phyloP scores from a whole-genome alignment of 2,329 filamentous ascomycete genomes.

The Dichotomopilus funicola region DNA sequence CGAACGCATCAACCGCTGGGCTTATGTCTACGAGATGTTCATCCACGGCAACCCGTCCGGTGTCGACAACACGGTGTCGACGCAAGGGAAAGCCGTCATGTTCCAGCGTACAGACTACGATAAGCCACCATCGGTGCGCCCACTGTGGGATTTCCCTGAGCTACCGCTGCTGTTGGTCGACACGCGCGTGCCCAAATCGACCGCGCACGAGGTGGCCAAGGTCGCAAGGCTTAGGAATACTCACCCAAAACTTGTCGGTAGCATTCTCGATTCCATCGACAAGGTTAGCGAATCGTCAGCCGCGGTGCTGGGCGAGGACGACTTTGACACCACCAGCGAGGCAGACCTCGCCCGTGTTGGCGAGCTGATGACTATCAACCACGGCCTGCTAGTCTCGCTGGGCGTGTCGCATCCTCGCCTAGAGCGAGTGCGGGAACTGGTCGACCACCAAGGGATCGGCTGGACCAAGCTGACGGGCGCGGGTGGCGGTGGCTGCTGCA shows the following conservation, averaged over 20 bases:
- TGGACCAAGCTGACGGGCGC: conserved; percentile 98
- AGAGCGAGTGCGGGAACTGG: conserved; percentile 83
- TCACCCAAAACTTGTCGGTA: conserved; percentile 71
- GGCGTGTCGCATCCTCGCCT: conserved; percentile 92
- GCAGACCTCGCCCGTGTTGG: conserved; percentile 67
- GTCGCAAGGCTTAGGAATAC: conserved; percentile 64
- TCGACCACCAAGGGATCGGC: conserved; percentile 81
- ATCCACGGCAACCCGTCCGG: conserved; percentile 96
- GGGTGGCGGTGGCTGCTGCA: conserved; percentile 91
- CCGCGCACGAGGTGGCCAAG: conserved; percentile 77
- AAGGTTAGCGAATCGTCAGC: conserved; percentile 54
- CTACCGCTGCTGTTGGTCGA: conserved; percentile 85
- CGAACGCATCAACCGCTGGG: conserved; percentile 95
- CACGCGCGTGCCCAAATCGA: conserved; percentile 82
- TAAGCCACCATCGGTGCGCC: conserved; percentile 67
- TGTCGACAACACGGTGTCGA: conserved; percentile 92
- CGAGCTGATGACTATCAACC: conserved; percentile 87
- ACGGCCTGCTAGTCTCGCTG: conserved; percentile 82
- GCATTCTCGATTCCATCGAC: conserved; percentile 81
- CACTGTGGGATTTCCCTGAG: conserved; percentile 84
- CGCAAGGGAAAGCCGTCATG: conserved; percentile 88
- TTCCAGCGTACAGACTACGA: conserved; percentile 76
- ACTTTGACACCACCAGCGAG: conserved; percentile 60
- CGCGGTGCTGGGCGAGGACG: conserved; percentile 49
- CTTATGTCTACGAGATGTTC: conserved; percentile 93